Base-by-base conservation (phyloP, 768 basidiomycete species). In the Lentinula guzmanii region DNA sequence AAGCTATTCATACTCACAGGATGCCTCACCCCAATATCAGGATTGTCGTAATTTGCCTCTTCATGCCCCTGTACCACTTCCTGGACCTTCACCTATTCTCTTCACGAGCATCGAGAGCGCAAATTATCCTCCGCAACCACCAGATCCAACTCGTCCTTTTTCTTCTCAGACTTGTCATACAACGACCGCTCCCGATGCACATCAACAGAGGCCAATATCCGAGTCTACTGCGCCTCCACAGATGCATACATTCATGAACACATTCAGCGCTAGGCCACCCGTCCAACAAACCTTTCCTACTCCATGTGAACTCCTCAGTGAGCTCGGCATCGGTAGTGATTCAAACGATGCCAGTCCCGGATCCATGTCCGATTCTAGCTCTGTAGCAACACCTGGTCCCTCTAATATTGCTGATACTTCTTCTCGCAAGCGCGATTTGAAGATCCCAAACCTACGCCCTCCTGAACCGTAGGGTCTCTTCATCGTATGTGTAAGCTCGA, bases 251-350 rank as follows among this genome's bases (percentile, higher is more conserved):
- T 52, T 33, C 34, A 52, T 52, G 51, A 52, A 52, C 7, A 33
- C 16, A 13, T 52, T 52, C 34, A 52, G 24, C 15, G 55, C 21
- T 52, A 67, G 21, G 18, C 4, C 13, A 1, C 66, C 65, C 0
- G 61, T 68, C 0, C 77, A 75, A 61, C 62, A 69, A 1, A 83
- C 80, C 2, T 87, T 89, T 65, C 87, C 81, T 1, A 89, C 87
- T 0, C 87, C 87, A 1, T 83, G 82, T 41, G 86, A 88, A 65
- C 74, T 89, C 34, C 78, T 89, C 54, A 73, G 74, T 33, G 77
- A 85, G 45, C 71, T 82, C 21, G 51, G 56, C 24, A 68, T 16
- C 24, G 59, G 31, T 18, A 50, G 45, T 9, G 62, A 52, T 33
- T 51, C 58, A 18, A 51, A 53, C 28, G 63, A 56, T 46, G 45